Conservation (phyloP, 805 yeast species). For the Cyberlindnera maritima region DNA sequence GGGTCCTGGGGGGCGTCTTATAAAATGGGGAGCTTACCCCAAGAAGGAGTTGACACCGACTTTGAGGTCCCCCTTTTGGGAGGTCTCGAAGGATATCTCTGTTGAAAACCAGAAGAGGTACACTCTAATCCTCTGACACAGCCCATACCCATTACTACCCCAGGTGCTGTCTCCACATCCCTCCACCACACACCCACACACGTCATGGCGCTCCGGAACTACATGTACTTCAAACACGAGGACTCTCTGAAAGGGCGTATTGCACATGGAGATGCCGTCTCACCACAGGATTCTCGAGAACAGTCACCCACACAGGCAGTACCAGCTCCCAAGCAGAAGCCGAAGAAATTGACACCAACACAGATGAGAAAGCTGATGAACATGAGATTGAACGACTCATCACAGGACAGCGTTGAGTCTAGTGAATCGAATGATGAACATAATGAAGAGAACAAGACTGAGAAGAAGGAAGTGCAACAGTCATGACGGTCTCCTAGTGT, state of each 20-base stretch:
- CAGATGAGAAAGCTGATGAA: slow-evolving; percentile 24
- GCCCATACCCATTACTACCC: too few relatives aligned
- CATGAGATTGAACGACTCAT: slow-evolving; percentile 5
- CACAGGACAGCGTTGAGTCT: neutral
- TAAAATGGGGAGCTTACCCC: too few relatives aligned
- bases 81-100: too few relatives aligned
- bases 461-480: too few relatives aligned
- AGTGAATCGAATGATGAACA: neutral
- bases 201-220: slow-evolving; percentile 43
- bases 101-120: too few relatives aligned
- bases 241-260: slow-evolving; percentile 35
- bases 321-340: slow-evolving; percentile 6
- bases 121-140: too few relatives aligned
- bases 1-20: too few relatives aligned
- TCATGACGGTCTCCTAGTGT: too few relatives aligned
- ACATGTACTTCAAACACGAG: slow-evolving; percentile 40
- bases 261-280: slow-evolving; percentile 25
- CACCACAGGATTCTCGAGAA: neutral
- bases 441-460: neutral
- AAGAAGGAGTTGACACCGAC: too few relatives aligned
- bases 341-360: slow-evolving; percentile 28
- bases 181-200: neutral
- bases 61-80: too few relatives aligned
- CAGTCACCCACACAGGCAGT: neutral
- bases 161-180: too few relatives aligned